Evolutionary conservation across 495 filamentous ascomycete species (phyloP).

Genomic region (Patellaria atrata): DNA sequence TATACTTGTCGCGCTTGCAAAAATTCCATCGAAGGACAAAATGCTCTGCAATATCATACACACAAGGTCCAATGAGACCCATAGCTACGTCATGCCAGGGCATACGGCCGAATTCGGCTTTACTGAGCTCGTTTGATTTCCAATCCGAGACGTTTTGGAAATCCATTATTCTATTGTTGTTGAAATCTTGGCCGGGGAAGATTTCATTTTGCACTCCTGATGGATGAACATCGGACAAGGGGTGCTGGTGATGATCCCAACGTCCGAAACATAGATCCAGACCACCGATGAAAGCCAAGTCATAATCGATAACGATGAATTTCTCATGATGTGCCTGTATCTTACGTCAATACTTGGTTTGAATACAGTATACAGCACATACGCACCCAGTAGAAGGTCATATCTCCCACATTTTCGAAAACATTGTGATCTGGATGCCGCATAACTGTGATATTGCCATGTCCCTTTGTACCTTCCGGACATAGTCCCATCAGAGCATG

Average conservation of each 20-base stretch:
- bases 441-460: slow-evolving; percentile 80
- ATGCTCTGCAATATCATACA: slow-evolving; percentile 92
- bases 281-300: slow-evolving; percentile 79
- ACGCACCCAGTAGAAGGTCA: slow-evolving; percentile 98
- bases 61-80: slow-evolving; percentile 74
- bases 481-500: slow-evolving; percentile 69
- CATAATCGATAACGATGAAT: slow-evolving; percentile 86
- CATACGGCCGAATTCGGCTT: slow-evolving; percentile 87
- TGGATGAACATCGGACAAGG: slow-evolving; percentile 75
- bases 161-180: slow-evolving; percentile 85
- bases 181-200: slow-evolving; percentile 94
- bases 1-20: slow-evolving; percentile 95
- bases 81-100: slow-evolving; percentile 95
- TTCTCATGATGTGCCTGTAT: slow-evolving; percentile 77
- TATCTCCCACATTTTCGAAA: slow-evolving; percentile 84
- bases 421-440: slow-evolving; percentile 93
- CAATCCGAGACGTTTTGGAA: slow-evolving; percentile 83
- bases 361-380: slow-evolving; percentile 8
- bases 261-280: slow-evolving; percentile 93
- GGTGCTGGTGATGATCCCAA: slow-evolving; percentile 80
- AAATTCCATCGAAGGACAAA: slow-evolving; percentile 96
- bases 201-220: slow-evolving; percentile 67
- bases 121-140: slow-evolving; percentile 85
- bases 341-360: neutral
- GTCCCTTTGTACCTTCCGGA: slow-evolving; percentile 59